Conservation (phyloP, 2,329 filamentous ascomycete genomes). For the Penicillium olsonii region DNA sequence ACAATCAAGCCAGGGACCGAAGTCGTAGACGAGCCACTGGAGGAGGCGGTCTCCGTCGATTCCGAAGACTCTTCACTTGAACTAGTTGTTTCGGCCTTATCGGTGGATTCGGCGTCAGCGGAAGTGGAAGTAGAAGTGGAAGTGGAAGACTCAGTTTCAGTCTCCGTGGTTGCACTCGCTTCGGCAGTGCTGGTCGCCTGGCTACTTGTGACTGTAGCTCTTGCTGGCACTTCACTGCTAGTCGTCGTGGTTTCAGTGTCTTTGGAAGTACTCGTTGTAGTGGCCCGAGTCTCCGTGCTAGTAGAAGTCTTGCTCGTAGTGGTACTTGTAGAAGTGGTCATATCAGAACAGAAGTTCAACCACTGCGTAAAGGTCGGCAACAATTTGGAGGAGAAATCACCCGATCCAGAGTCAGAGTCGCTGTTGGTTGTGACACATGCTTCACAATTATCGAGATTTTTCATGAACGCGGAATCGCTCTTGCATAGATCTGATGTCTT, state of each 20-base stretch:
- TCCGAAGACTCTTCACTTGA: background rate
- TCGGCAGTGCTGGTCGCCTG: background rate
- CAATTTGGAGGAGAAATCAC: constrained; percentile 8
- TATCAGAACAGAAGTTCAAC: constrained; percentile 17
- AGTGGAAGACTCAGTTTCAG: background rate
- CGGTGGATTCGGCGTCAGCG: background rate
- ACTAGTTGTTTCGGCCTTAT: background rate
- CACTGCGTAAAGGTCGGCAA: constrained; percentile 18
- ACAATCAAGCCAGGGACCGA: background rate
- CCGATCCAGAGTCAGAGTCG: constrained; percentile 1
- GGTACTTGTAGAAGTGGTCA: constrained; percentile 2
- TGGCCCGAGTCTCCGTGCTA: background rate
- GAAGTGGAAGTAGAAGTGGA: too few species aligned
- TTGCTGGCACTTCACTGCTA: background rate
- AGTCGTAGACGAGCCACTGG: background rate
- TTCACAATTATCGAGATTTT: constrained; percentile 10
- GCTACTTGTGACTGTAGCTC: background rate
- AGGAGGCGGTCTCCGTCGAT: background rate
- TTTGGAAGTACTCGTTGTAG: background rate
- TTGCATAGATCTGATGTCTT: constrained; percentile 12
- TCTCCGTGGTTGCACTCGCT: background rate
- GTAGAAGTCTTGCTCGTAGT: background rate
- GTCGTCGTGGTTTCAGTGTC: background rate
- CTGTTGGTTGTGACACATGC: constrained; percentile 4
- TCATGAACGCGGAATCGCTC: constrained; percentile 12